Conservation (phyloP, 331 rosid species). For the Malus hybrid region DNA sequence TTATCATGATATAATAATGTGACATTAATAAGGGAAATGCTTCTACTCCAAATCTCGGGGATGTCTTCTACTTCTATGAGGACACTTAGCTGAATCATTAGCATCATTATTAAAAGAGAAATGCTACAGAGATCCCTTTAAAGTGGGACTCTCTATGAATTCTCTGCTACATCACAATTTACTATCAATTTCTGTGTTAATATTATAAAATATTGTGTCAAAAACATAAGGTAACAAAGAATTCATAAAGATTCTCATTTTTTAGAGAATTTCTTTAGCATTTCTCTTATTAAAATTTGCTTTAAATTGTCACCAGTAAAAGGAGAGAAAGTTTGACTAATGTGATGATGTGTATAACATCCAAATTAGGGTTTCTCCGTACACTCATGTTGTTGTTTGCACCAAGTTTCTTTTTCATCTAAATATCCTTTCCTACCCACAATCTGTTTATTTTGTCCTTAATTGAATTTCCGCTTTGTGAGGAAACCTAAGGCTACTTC, state of each 20-base stretch:
- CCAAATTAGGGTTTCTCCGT: not conserved
- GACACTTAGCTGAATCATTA: not conserved
- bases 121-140: too few species aligned
- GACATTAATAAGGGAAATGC: too few species aligned
- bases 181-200: rapidly evolving
- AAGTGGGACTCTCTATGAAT: too few species aligned
- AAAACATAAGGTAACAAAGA: too few species aligned
- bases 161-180: rapidly evolving
- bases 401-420: not conserved
- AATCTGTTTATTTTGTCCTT: not conserved
- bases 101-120: not conserved
- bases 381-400: not conserved
- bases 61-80: too few species aligned
- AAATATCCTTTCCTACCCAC: not conserved
- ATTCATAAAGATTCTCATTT: rapidly evolving
- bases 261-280: too few species aligned
- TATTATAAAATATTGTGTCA: too few species aligned
- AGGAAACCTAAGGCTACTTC: not conserved
- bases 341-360: not conserved
- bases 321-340: not conserved
- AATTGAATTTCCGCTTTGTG: not conserved
- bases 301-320: not conserved
- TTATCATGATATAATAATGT: not conserved
- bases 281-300: not conserved
- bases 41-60: too few species aligned